Percentiles rank a stretch among this genome's conserved stretches.
Conservation (phyloP, 306 rosid genomes). For the Ormosia emarginata region DNA sequence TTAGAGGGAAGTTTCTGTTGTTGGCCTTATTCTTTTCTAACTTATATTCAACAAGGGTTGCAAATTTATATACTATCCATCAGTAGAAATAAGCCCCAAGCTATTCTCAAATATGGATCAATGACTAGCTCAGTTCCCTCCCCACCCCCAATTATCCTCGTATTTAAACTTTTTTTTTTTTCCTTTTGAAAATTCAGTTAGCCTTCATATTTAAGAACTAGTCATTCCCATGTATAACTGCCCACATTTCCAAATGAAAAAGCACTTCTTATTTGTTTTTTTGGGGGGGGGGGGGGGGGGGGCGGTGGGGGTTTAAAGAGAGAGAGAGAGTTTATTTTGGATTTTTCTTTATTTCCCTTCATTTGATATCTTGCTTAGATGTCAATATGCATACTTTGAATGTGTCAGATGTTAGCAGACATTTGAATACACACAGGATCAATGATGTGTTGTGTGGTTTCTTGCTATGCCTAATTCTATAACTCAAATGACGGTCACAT, state of each 20-base stretch:
- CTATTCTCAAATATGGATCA: not conserved
- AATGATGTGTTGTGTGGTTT: not conserved
- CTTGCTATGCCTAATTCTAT: not conserved
- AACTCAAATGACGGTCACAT: not conserved
- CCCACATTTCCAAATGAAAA: not conserved
- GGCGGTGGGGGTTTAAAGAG: too few species aligned
- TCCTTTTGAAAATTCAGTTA: not conserved
- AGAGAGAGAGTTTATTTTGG: not conserved
- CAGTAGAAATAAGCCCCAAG: not conserved
- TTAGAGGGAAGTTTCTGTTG: not conserved
- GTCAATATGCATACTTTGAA: not conserved
- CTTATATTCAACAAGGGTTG: not conserved
- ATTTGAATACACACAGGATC: not conserved
- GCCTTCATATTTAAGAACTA: not conserved
- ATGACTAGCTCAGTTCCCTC: not conserved
- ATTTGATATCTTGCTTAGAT: not conserved
- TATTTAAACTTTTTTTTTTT: too few species aligned
- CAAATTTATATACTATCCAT: not conserved
- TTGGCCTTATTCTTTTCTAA: not conserved
- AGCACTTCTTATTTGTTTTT: not conserved
- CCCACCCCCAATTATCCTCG: too few species aligned
- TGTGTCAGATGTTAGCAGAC: not conserved
- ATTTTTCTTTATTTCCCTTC: not conserved
- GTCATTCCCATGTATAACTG: not conserved
- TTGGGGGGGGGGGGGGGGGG: not conserved